Evolutionary conservation across 345 rosid genomes (phyloP), one percentile per base, ranked within the genome.

Genomic region (Arabidopsis thaliana): DNA sequence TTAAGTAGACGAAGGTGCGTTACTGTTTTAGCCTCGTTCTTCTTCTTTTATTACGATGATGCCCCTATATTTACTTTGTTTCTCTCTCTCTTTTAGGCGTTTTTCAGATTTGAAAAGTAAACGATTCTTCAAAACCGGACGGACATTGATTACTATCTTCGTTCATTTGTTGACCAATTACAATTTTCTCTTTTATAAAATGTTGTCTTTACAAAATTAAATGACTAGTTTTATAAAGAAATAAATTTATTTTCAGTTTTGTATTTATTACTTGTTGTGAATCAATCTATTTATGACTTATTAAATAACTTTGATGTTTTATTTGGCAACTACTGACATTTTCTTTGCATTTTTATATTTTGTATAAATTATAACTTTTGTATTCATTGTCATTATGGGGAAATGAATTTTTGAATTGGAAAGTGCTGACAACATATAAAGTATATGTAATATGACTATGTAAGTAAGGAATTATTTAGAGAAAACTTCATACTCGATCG

Each of bases 381-480:
- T 25, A 70, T 70, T 70, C 23, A 59, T 59, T 69, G 53, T 56
- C 42, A 69, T n/a, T 69, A 16, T 55, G 12, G 10, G 8, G 32
- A 3, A 11, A 10, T 55, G 11, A 16, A 41, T 28, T 28, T 11
- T 5, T 60, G 7, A 63, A 10, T 5, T 49, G 33, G 7, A 65
- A 65, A 49, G 45, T 22, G 70, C 12, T 3, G 33, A 22, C 46
- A 20, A n/a, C n/a, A n/a, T n/a, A n/a, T n/a, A n/a, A n/a, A n/a
- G n/a, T n/a, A 48, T 8, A 6, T 46, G 42, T 38, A 38, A 38
- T 38, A 41, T 41, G 14, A n/a, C n/a, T n/a, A n/a, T n/a, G n/a
- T n/a, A n/a, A 49, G 13, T 22, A 50, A 22, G 12, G 53, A 22
- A 49, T 49, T 22, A 49, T n/a, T 23, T 8, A 48, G 24, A 16